A percentile compares a stretch with the other conserved stretches of the same genome.
Evolutionary conservation across 2,329 filamentous ascomycete species (phyloP).

Genomic region (Sclerotinia subarctica): DNA sequence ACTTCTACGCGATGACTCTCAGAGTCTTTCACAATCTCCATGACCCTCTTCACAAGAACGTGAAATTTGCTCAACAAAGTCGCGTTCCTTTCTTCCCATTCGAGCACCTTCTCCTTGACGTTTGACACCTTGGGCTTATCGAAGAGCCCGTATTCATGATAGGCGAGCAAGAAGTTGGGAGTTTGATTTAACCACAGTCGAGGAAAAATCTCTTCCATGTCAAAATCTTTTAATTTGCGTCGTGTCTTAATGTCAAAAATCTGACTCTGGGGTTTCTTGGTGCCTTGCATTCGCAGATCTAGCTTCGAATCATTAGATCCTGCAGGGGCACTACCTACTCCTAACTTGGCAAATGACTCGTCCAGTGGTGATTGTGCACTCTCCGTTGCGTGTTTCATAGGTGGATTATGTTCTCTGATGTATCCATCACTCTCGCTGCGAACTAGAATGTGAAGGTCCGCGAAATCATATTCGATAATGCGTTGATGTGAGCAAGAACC

Average conservation of each 20-base stretch:
- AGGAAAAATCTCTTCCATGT: conserved; percentile 41
- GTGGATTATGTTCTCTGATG: conserved; percentile 29
- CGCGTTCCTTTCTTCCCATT: conserved; percentile 28
- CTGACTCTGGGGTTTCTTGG: conserved; percentile 36
- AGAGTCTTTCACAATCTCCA: conserved; percentile 29
- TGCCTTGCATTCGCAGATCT: conserved; percentile 36
- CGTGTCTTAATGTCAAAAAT: conserved; percentile 46
- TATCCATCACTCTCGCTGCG: conserved; percentile 61
- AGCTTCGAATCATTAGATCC: conserved; percentile 41
- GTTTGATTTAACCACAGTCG: conserved; percentile 51
- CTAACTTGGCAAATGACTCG: conserved; percentile 17
- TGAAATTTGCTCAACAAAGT: conserved; percentile 27
- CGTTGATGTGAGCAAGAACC: conserved; percentile 61
- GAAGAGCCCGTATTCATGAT: conserved; percentile 46
- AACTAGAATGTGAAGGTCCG: conserved; percentile 49
- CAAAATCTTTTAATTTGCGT: conserved; percentile 28
- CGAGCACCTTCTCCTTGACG: conserved; percentile 21
- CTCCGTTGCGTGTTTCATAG: too few species aligned
- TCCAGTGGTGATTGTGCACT: conserved; percentile 25
- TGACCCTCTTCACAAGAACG: conserved; percentile 28
- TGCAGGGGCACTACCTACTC: conserved; percentile 29
- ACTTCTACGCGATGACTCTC: conserved; percentile 22
- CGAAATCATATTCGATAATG: conserved; percentile 57
- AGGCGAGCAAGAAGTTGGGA: conserved; percentile 50
- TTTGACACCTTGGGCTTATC: conserved; percentile 28